These are phyloP conservation scores for Spathaspora boniae DNA, from an alignment of 805 yeast genomes.

Conservation along the genomic window DNA sequence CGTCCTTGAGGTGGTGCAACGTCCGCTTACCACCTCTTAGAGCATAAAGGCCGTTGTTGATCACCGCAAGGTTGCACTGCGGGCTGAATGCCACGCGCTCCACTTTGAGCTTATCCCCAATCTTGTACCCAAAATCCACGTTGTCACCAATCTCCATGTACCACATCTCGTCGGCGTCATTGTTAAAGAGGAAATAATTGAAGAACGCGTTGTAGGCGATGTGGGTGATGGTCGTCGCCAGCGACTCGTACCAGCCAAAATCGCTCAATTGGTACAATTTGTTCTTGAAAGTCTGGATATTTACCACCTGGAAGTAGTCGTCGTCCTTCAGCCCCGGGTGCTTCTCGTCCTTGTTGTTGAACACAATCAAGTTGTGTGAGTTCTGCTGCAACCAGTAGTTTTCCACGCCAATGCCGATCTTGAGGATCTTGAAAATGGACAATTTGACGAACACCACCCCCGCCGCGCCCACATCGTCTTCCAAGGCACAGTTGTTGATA, in stretches of 20 bases:
- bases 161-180: slow-evolving; percentile 25
- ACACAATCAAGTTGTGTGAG: slow-evolving; percentile 35
- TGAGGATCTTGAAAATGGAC: slow-evolving; percentile 28
- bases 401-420: slow-evolving; percentile 28
- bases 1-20: slow-evolving; percentile 12
- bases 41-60: too few species aligned
- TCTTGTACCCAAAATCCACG: slow-evolving; percentile 15
- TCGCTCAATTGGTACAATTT: slow-evolving; percentile 23
- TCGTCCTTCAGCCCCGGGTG: slow-evolving; percentile 7
- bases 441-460: slow-evolving; percentile 25
- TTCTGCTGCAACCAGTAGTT: slow-evolving; percentile 36
- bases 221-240: slow-evolving; percentile 13
- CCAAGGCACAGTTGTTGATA: slow-evolving; percentile 23
- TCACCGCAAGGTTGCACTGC: slow-evolving; percentile 16
- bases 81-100: slow-evolving; percentile 20
- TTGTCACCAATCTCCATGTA: slow-evolving; percentile 13
- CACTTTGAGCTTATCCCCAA: slow-evolving; percentile 1
- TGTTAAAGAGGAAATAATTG: slow-evolving; percentile 27
- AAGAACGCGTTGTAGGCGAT: slow-evolving; percentile 23
- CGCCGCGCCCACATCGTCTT: slow-evolving; percentile 29
- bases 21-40: too few species aligned
- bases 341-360: slow-evolving; percentile 17
- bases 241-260: slow-evolving; percentile 25
- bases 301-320: slow-evolving; percentile 29
- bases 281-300: slow-evolving; percentile 28